Conservation (phyloP, 2,329 filamentous ascomycete genomes). For the Aspergillus cejpii region DNA sequence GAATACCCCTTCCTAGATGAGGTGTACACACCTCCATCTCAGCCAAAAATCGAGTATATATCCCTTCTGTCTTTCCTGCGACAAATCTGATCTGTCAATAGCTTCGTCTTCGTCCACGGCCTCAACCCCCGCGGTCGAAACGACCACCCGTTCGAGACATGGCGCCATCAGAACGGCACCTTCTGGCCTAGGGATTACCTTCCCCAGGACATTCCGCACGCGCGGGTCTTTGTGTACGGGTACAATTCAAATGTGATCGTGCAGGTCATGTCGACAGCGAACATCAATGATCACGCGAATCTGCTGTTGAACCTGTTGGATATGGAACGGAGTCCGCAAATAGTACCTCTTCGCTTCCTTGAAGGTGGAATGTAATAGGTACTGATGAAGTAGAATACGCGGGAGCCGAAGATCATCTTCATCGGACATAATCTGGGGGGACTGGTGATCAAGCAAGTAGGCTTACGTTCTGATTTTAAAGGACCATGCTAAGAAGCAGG, state of each 20-base stretch:
- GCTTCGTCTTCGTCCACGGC: slow-evolving; percentile 30
- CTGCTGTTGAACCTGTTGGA: slow-evolving; percentile 29
- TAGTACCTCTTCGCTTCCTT: slow-evolving; percentile 10
- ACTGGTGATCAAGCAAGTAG: slow-evolving; percentile 29
- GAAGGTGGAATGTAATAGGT: too few relatives aligned
- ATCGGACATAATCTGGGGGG: slow-evolving; percentile 30
- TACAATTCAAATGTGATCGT: slow-evolving; percentile 30
- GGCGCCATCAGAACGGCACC: slow-evolving; percentile 26
- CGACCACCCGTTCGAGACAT: slow-evolving; percentile 30
- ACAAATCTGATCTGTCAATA: slow-evolving; percentile 7
- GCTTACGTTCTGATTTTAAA: too few relatives aligned
- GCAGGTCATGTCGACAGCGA: slow-evolving; percentile 30
- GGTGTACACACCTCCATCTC: slow-evolving; percentile 21
- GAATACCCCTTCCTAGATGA: slow-evolving; percentile 30
- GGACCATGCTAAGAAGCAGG: too few relatives aligned
- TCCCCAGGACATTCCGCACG: slow-evolving; percentile 24
- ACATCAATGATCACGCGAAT: slow-evolving; percentile 33
- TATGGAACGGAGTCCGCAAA: slow-evolving; percentile 25
- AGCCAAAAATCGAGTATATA: slow-evolving; percentile 26
- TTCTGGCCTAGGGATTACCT: slow-evolving; percentile 24
- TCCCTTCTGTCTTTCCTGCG: too few relatives aligned
- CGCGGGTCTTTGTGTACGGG: slow-evolving; percentile 29
- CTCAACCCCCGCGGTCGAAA: slow-evolving; percentile 27
- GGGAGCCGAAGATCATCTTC: slow-evolving; percentile 27
- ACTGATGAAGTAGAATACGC: slow-evolving; percentile 9